Evolutionary conservation across 352 stramenopile genomes (phyloP).

Genomic region (Phytophthora agathidicida): DNA sequence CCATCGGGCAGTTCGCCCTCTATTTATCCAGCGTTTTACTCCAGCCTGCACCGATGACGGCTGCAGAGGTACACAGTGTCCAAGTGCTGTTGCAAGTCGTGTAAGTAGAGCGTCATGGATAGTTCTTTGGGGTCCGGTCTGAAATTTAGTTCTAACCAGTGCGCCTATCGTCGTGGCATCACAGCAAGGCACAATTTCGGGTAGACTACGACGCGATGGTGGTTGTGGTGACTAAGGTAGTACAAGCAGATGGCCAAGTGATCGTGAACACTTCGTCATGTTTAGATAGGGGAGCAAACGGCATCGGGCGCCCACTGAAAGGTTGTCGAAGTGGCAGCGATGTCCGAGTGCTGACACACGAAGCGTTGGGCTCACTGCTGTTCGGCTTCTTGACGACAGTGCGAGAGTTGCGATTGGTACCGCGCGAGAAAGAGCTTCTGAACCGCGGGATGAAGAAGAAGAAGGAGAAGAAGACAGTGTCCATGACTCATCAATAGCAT

Average conservation of each 20-base stretch:
- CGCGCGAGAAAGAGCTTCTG: constrained; percentile 73
- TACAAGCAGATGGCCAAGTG: constrained; percentile 45
- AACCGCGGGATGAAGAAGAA: constrained; percentile 37
- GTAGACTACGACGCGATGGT: constrained; percentile 48
- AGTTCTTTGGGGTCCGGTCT: neutral
- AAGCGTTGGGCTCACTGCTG: constrained; percentile 50
- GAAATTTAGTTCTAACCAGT: neutral
- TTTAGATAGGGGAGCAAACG: constrained; percentile 19
- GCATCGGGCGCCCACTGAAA: constrained; percentile 3
- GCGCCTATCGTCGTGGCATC: neutral
- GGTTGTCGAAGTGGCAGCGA: constrained; percentile 17
- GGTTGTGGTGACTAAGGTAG: constrained; percentile 38
- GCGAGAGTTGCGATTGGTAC: constrained; percentile 78
- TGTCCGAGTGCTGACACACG: constrained; percentile 46
- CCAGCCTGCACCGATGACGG: constrained; percentile 58
- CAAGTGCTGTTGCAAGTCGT: constrained; percentile 84
- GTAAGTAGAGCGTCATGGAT: constrained; percentile 48
- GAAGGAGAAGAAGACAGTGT: constrained; percentile 5
- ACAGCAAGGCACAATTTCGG: constrained; percentile 49
- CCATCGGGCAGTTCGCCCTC: constrained; percentile 78
- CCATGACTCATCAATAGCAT: constrained; percentile 30
- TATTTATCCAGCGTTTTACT: constrained; percentile 77
- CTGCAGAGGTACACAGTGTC: constrained; percentile 65
- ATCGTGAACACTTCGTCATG: constrained; percentile 35
- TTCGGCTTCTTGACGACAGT: constrained; percentile 84